Base-by-base conservation (phyloP, 164 flowering plant species). In the Pachysandra terminalis region DNA sequence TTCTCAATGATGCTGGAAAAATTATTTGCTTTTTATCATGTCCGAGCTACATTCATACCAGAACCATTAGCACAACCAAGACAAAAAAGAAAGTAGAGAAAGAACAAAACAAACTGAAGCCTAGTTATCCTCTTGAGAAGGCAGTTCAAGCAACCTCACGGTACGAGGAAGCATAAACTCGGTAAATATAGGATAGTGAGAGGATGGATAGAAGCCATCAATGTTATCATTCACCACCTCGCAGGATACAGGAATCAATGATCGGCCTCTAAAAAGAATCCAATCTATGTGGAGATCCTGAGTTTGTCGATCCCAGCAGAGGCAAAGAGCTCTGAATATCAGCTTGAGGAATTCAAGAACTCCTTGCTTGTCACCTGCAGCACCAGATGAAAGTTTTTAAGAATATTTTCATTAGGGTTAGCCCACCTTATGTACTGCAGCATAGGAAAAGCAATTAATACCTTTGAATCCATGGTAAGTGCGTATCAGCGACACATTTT, bases 271-370 rank as follows among this genome's bases (percentile, higher is more conserved):
- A 78, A 82, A 90, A 27, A 94, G 91, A 74, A 94, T 74, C 98
- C 98, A 94, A 65, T 94, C 98, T 15, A 83, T 59, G 59, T 94
- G 98, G 52, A 94, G 83, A 80, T 93, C 98, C 75, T 93, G 98
- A 13, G 98, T 93, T 76, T 93, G 98, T 8, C 93, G 91, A 77
- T 94, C 98, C 98, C 98, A 94, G 80, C 98, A 94, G 63, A 94
- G 93, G 81, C 98, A 94, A 57, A 94, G 86, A 19, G 98, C 98
- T 78, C 97, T 73, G 56, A 90, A 83, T 54, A 94, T 81, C 83
- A 94, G 71, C 78, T 91, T 94, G 63, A 91, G 66, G 79, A 77
- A 91, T 77, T 91, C 98, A 51, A 85, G 65, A 51, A 87, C 81
- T 53, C 98, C 98, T 65, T 91, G 96, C 71, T 91, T 91, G 84